These are phyloP conservation scores for Plasmodium cynomolgi DNA, from an alignment of 169 alveolate species.

Conservation along the genomic window DNA sequence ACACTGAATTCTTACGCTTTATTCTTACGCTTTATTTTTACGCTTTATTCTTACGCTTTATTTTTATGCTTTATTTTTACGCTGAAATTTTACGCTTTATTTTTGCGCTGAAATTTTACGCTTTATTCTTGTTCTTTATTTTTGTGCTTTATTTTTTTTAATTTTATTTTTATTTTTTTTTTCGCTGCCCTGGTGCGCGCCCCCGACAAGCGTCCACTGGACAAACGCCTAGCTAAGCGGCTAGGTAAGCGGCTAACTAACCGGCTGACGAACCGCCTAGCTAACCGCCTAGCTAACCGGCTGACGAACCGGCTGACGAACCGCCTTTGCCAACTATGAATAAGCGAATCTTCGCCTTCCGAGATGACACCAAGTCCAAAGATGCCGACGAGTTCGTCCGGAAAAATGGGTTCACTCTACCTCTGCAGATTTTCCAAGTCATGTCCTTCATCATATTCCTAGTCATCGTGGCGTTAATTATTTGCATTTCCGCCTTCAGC, in stretches of 20 bases:
- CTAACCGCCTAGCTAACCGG: not conserved
- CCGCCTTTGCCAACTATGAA: conserved; percentile 22
- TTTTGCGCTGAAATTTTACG: not conserved
- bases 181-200: not conserved
- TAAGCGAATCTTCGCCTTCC: conserved; percentile 37
- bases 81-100: not conserved
- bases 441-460: conserved; percentile 71
- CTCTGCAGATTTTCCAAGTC: conserved; percentile 81
- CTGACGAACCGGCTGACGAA: not conserved
- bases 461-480: conserved; percentile 57
- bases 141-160: too few species aligned
- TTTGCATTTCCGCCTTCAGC: conserved; percentile 63
- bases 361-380: conserved; percentile 71
- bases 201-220: not conserved
- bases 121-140: not conserved
- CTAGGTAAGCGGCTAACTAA: too few species aligned
- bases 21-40: not conserved
- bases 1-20: not conserved
- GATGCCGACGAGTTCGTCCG: conserved; percentile 77
- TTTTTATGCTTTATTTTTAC: not conserved
- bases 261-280: too few species aligned
- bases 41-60: too few species aligned
- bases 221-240: not conserved
- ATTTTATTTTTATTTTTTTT: too few species aligned
- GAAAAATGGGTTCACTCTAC: conserved; percentile 81